These are phyloP conservation scores for Phaeosphaeriaceae sp. DNA, from an alignment of 2,329 filamentous ascomycete species.

Conservation along the genomic window DNA sequence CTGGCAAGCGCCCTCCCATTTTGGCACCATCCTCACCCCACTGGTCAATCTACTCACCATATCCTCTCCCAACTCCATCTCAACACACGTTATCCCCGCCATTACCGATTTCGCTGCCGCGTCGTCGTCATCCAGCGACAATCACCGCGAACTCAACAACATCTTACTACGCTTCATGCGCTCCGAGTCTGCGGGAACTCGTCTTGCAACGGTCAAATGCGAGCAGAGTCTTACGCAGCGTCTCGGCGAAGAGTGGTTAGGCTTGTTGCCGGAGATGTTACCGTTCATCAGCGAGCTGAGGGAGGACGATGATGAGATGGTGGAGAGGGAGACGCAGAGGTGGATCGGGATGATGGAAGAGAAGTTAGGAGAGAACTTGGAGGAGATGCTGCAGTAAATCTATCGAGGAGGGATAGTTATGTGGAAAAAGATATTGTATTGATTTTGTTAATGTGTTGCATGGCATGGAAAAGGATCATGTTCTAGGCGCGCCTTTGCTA, in stretches of 20 bases:
- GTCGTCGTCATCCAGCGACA: conserved; percentile 80
- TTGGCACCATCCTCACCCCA: conserved; percentile 72
- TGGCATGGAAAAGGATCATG: too few relatives aligned
- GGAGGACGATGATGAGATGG: conserved; percentile 93
- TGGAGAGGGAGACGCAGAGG: conserved; percentile 85
- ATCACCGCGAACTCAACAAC: conserved; percentile 88
- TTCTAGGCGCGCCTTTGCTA: too few relatives aligned
- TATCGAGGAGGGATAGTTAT: too few relatives aligned
- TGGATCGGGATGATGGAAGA: conserved; percentile 93
- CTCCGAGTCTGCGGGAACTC: conserved; percentile 72
- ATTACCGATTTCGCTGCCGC: conserved; percentile 82
- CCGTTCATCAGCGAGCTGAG: conserved; percentile 94
- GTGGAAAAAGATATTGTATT: too few relatives aligned
- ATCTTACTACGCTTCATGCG: conserved; percentile 80
- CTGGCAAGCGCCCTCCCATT: conserved; percentile 92
- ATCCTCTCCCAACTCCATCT: conserved; percentile 28
- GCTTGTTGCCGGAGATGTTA: conserved; percentile 91
- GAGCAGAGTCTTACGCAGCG: conserved; percentile 80
- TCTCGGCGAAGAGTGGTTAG: conserved; percentile 92
- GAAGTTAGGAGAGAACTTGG: conserved; percentile 86
- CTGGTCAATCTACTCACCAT: conserved; percentile 68
- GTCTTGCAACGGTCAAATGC: conserved; percentile 81
- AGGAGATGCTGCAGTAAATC: conserved; percentile 83
- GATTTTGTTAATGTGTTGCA: too few relatives aligned
- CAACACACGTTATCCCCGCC: conserved; percentile 70